Evolutionary conservation across 257 asterid species (phyloP), one percentile per base, ranked within the genome.

Genomic region (Mitragyna speciosa): DNA sequence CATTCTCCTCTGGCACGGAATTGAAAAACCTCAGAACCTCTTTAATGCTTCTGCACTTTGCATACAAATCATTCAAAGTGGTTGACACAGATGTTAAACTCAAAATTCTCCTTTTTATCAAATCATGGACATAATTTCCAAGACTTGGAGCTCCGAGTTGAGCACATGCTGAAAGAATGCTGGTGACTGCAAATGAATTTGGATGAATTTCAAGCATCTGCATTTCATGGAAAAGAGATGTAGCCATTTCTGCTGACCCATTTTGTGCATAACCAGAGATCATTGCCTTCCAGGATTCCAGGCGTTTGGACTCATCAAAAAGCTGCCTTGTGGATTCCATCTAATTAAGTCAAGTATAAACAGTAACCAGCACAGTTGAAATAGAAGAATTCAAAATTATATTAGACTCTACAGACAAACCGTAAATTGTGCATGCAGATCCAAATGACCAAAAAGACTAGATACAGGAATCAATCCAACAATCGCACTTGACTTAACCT

Each of bases 201-300:
- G 96, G 97, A 80, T 77, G 91, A 68, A 92, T 86, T 48, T 90
- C 96, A 43, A 92, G 92, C 82, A 78, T 84, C 85, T 92, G 97
- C 97, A 95, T 95, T 78, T 92, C 94, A 20, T 77, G 89, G 76
- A 95, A 95, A 48, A 93, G 96, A 39, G 91, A 88, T 71, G 92
- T 82, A 14, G 97, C 96, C 89, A 72, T 87, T 54, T 91, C 94
- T 8, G 97, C 91, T 48, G 86, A 86, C 22, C 98, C 98, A 63
- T 91, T 93, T 78, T 95, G 98, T 15, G 97, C 90, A 82, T 92
- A 93, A 48, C 97, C 99, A 10, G 98, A 95, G 82, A 95, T 92
- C 97, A 95, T 93, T 54, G 99, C 92, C 48, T 95, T 95, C 98
- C 98, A 92, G 33, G 94, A 89, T 30, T 92, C 97, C 85, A 95